Percentiles rank a stretch among this genome's conserved stretches.
phyloP scores from a whole-genome alignment of 768 basidiomycete species.

The button mushroom (Agaricus bisporus) region DNA sequence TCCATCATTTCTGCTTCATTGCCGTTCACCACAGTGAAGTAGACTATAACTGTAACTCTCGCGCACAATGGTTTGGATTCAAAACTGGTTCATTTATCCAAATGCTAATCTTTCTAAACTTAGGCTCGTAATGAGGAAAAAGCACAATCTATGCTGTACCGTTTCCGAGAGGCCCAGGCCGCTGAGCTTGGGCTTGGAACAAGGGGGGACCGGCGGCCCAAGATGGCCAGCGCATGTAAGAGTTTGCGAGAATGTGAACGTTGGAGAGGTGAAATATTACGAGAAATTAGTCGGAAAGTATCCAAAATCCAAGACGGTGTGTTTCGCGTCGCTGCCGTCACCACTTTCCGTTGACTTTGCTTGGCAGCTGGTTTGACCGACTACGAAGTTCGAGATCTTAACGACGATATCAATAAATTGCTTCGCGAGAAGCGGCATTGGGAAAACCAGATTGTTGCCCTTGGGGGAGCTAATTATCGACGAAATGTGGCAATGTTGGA shows the following conservation, averaged over 20 bases:
- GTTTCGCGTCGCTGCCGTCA: conserved; percentile 19
- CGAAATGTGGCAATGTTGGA: conserved; percentile 92
- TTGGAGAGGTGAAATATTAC: conserved; percentile 92
- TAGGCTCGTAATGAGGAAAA: conserved; percentile 99
- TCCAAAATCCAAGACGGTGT: conserved; percentile 95
- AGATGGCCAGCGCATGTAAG: conserved; percentile 90
- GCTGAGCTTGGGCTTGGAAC: conserved; percentile 91
- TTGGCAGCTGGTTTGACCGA: conserved; percentile 80
- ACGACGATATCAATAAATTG: conserved; percentile 96
- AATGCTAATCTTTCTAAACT: not conserved
- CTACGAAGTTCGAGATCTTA: conserved; percentile 93
- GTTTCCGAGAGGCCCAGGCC: conserved; percentile 95
- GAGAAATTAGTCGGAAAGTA: conserved; percentile 94
- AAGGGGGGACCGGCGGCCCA: conserved; percentile 77
- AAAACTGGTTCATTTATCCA: not conserved
- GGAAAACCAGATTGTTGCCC: conserved; percentile 96
- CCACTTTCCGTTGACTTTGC: not conserved
- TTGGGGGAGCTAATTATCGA: conserved; percentile 95
- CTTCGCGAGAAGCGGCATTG: conserved; percentile 95
- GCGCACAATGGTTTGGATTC: conserved; percentile 10
- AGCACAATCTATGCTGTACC: conserved; percentile 91
- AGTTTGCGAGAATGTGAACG: conserved; percentile 90
- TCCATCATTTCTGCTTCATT: not conserved
- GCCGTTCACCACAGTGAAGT: not conserved
- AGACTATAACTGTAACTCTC: not conserved